Conservation (phyloP, 2,329 filamentous ascomycete genomes). For the Pleoardoris graminearum region DNA sequence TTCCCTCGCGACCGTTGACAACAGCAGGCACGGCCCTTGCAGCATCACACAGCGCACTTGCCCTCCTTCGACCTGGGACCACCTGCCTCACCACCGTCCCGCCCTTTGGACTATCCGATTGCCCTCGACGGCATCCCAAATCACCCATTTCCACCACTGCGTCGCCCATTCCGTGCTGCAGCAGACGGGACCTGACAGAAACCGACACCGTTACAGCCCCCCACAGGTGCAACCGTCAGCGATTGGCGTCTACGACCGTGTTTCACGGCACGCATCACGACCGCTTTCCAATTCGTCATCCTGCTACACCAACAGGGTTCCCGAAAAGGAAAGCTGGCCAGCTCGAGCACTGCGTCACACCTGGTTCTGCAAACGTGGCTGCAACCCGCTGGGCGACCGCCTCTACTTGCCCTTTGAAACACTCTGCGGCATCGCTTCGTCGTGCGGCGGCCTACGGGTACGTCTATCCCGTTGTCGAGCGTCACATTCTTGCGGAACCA, state of each 20-base stretch:
- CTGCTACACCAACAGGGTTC: constrained; percentile 21
- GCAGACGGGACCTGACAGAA: constrained; percentile 30
- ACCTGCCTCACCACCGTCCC: constrained; percentile 3
- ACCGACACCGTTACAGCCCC: constrained; percentile 25
- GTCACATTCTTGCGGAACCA: constrained; percentile 31
- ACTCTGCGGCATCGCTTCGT: constrained; percentile 15
- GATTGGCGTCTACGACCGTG: constrained; percentile 19
- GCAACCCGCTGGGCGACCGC: constrained; percentile 13
- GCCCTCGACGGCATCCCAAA: neutral
- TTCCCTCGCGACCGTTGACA: constrained; percentile 29
- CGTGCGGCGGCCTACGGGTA: constrained; percentile 25
- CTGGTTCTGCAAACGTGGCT: constrained; percentile 11
- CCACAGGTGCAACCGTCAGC: constrained; percentile 26
- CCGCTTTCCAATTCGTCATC: constrained; percentile 25
- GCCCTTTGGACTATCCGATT: no score
- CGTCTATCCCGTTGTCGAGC: constrained; percentile 30
- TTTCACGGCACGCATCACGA: constrained; percentile 30
- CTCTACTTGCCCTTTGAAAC: constrained; percentile 18
- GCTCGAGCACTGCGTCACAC: constrained; percentile 8
- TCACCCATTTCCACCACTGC: neutral
- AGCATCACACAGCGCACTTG: constrained; percentile 15
- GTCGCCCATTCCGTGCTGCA: constrained; percentile 3
- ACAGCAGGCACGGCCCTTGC: constrained; percentile 39
- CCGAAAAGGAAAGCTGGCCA: constrained; percentile 22
- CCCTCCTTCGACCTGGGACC: constrained; percentile 14